Conservation (phyloP, 176 grass and related monocot genomes). For the Thinopyrum elongatum region DNA sequence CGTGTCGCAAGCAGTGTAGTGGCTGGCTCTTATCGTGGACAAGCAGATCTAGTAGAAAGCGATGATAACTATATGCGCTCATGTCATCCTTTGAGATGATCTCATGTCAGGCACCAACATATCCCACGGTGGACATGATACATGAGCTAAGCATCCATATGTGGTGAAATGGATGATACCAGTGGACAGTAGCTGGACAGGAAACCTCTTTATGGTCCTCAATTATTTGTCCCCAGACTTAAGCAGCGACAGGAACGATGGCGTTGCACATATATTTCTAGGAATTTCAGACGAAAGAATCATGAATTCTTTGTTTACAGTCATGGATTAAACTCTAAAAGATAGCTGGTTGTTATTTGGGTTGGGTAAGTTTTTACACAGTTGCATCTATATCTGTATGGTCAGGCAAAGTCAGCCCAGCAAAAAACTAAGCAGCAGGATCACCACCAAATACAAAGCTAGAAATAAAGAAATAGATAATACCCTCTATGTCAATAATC, state of each 20-base stretch:
- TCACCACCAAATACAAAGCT: neutral
- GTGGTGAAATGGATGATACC: constrained; percentile 12
- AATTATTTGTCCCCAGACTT: constrained; percentile 5
- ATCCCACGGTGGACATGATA: neutral
- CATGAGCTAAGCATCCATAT: constrained; percentile 29
- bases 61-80: neutral
- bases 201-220: constrained; percentile 11
- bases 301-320: constrained; percentile 1
- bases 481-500: neutral
- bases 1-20: neutral
- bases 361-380: neutral
- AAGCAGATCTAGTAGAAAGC: constrained; percentile 25
- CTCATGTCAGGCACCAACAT: constrained; percentile 25
- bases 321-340: constrained; percentile 6
- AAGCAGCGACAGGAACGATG: neutral
- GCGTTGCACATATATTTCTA: neutral
- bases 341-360: neutral
- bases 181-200: neutral
- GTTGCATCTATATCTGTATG: neutral
- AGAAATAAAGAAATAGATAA: neutral
- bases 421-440: neutral
- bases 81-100: constrained; percentile 1
- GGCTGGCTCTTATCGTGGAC: neutral
- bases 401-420: neutral
- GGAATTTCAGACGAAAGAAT: neutral